A percentile compares a stretch with the other conserved stretches of the same genome.
Evolutionary conservation across 2,329 filamentous ascomycete genomes (phyloP).

Genomic region (Calonectria honghensis): DNA sequence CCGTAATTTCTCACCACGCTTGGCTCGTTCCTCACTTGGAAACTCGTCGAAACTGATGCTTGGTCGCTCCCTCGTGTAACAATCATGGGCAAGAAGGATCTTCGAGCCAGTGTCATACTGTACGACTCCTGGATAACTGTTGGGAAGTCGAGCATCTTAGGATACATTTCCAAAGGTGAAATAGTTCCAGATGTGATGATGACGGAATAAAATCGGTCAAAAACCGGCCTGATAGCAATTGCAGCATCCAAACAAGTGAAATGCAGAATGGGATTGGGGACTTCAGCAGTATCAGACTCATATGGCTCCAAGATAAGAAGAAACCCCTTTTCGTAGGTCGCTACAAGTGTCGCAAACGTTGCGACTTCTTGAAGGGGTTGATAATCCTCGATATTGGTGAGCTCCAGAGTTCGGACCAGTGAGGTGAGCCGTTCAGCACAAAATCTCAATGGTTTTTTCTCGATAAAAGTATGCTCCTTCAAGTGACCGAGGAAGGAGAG

Average conservation of each 20-base stretch:
- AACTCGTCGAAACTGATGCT: slow-evolving; percentile 92
- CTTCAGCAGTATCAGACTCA: slow-evolving; percentile 95
- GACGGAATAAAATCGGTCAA: slow-evolving; percentile 97
- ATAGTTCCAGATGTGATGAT: slow-evolving; percentile 99
- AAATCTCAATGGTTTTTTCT: slow-evolving; percentile 94
- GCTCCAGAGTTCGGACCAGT: slow-evolving; percentile 93
- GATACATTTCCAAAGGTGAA: slow-evolving; percentile 98
- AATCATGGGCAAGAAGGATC: slow-evolving; percentile 98
- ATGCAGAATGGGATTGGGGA: slow-evolving; percentile 97
- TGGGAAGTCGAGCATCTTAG: slow-evolving; percentile 96
- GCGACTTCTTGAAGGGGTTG: slow-evolving; percentile 97
- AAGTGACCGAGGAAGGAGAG: slow-evolving; percentile 94
- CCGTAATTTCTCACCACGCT: slow-evolving; percentile 98
- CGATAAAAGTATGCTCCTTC: slow-evolving; percentile 97
- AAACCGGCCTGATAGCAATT: slow-evolving; percentile 98
- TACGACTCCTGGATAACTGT: slow-evolving; percentile 98
- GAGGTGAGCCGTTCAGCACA: slow-evolving; percentile 97
- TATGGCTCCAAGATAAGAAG: slow-evolving; percentile 97
- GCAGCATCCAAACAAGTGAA: slow-evolving; percentile 98
- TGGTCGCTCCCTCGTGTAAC: slow-evolving; percentile 97
- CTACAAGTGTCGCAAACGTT: slow-evolving; percentile 95
- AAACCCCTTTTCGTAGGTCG: slow-evolving; percentile 98
- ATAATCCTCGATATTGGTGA: slow-evolving; percentile 98
- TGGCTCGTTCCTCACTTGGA: slow-evolving; percentile 96
- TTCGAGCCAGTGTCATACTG: slow-evolving; percentile 93